Evolutionary conservation across 1,284 basidiomycete genomes (phyloP).

Genomic region (Bjerkandera adusta): DNA sequence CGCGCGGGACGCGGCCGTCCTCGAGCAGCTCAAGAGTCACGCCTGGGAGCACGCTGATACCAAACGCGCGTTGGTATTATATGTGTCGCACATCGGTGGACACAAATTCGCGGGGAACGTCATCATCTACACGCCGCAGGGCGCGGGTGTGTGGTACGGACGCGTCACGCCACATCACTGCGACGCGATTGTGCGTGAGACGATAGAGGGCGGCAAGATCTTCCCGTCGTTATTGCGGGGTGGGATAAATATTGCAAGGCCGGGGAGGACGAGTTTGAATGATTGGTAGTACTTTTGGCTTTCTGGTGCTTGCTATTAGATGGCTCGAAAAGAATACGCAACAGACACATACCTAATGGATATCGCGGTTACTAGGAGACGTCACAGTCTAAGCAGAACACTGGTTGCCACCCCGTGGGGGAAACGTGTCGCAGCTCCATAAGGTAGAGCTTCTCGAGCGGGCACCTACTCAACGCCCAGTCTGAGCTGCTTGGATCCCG

Average conservation of each 20-base stretch:
- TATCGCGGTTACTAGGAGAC: too few species aligned
- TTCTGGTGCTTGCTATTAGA: too few species aligned
- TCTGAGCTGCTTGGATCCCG: too few species aligned
- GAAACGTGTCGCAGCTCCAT: too few species aligned
- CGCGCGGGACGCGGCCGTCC: conserved; percentile 42
- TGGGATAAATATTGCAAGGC: conserved; percentile 70
- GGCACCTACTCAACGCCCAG: too few species aligned
- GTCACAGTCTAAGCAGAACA: too few species aligned
- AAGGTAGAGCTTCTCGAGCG: too few species aligned
- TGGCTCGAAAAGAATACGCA: too few species aligned
- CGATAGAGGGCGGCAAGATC: conserved; percentile 80
- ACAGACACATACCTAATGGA: too few species aligned
- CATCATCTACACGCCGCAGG: conserved; percentile 85
- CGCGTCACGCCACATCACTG: conserved; percentile 88
- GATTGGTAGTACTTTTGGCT: too few species aligned
- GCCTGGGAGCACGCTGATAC: conserved; percentile 38
- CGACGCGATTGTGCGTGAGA: conserved; percentile 83
- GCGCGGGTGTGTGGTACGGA: conserved; percentile 89
- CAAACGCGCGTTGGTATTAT: conserved; percentile 72
- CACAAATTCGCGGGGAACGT: conserved; percentile 92
- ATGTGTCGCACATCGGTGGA: conserved; percentile 87
- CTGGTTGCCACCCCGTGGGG: too few species aligned
- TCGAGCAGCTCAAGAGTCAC: conserved; percentile 49
- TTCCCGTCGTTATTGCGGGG: conserved; percentile 82
- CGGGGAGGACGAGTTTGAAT: conserved; percentile 63